A percentile compares a stretch with the other conserved stretches of the same genome.
These are phyloP conservation scores for Aureobasidium pullulans DNA, from an alignment of 2,329 filamentous ascomycete species.

Conservation along the genomic window DNA sequence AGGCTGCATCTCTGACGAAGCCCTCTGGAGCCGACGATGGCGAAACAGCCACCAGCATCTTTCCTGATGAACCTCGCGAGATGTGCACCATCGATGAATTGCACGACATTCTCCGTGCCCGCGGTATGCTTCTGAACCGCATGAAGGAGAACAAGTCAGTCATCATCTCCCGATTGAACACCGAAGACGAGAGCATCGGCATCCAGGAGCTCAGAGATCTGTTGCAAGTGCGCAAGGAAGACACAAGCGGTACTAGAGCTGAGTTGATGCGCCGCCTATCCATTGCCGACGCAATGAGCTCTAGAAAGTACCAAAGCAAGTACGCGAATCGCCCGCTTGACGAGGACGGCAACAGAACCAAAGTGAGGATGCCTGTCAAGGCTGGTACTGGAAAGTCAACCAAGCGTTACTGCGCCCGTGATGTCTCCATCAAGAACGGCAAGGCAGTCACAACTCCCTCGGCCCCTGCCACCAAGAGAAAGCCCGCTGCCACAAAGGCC, in stretches of 20 bases:
- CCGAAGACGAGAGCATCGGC: slow-evolving; percentile 22
- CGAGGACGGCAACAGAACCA: not conserved
- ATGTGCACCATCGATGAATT: slow-evolving; percentile 16
- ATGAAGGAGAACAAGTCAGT: slow-evolving; percentile 17
- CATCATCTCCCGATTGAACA: slow-evolving; percentile 13
- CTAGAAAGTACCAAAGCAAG: not conserved
- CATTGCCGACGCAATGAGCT: slow-evolving; percentile 21
- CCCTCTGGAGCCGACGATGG: not conserved
- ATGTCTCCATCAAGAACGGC: not conserved
- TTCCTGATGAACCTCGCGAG: slow-evolving; percentile 13
- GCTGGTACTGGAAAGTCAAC: not conserved
- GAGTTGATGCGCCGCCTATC: slow-evolving; percentile 22
- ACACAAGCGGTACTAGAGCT: slow-evolving; percentile 20
- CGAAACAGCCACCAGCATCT: not conserved
- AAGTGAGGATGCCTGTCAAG: not conserved
- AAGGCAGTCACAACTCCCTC: not conserved
- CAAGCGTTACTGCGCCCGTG: slow-evolving; percentile 1
- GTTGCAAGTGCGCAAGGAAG: slow-evolving; percentile 21
- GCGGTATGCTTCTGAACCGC: slow-evolving; percentile 17
- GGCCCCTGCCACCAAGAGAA: not conserved
- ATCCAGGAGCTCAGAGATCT: slow-evolving; percentile 22
- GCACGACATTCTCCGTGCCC: slow-evolving; percentile 12
- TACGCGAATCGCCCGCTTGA: not conserved
- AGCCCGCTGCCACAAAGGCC: not conserved
- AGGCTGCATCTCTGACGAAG: not conserved